Percentiles rank a stretch among this genome's conserved stretches.
Conservation (phyloP, 257 asterid genomes). For the Solanum corneliomulleri region DNA sequence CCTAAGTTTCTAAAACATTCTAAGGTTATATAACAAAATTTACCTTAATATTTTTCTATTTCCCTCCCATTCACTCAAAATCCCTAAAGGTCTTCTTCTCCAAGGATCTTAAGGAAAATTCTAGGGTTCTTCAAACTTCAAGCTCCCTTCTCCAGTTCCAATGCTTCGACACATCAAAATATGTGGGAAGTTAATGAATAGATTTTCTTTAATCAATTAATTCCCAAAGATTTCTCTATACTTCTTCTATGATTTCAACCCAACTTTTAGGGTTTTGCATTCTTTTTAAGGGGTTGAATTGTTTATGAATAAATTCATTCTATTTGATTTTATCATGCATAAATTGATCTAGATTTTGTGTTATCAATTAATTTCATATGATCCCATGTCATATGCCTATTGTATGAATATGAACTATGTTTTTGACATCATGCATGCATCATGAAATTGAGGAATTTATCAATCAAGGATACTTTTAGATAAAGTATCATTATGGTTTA, state of each 20-base stretch:
- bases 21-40: background rate
- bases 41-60: background rate
- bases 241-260: background rate
- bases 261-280: background rate
- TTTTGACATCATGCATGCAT: background rate
- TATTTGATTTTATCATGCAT: background rate
- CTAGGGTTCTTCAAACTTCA: background rate
- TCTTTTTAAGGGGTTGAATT: background rate
- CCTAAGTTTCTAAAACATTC: background rate
- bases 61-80: background rate
- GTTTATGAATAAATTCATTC: background rate
- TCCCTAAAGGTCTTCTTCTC: background rate
- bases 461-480: background rate
- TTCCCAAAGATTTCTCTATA: background rate
- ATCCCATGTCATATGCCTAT: background rate
- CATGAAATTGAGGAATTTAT: background rate
- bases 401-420: background rate
- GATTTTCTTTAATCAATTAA: too few species aligned
- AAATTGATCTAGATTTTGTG: background rate
- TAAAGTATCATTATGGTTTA: too few species aligned
- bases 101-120: background rate
- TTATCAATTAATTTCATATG: background rate
- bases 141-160: background rate
- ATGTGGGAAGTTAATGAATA: background rate
- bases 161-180: background rate